Evolutionary conservation across 1,284 basidiomycete genomes (phyloP), one percentile per base, ranked within the genome.

Genomic region (Xerocomus minutiporus): DNA sequence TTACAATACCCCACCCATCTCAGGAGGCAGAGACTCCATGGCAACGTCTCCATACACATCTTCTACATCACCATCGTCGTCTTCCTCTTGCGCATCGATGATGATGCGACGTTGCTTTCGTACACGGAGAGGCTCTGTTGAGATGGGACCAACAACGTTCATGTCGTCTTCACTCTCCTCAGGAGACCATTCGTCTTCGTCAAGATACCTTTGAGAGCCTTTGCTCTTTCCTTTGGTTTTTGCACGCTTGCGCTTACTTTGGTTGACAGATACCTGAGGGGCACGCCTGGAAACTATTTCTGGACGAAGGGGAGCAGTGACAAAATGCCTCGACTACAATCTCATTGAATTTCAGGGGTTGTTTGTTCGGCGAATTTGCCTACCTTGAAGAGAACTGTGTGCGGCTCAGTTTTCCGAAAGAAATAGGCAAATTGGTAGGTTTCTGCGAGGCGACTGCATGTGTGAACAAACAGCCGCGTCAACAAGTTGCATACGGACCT

Each of bases 361-460:
- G 23, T 20, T 7, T 15, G 9, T 2, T 25, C 2, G 31, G 28
- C 8, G 36, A 0, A 13, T 32, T 40, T 46, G 17, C 55, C 17
- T 52, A 84, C 88, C 77, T 91, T 91, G 58, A 86, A 70, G n/a
- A 89, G 71, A 8, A 90, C 75, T 1, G 84, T 80, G 65, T 90
- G 87, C 13, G 85, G 80, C 53, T 88, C 86, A 3, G 79, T 81
- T 64, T 82, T 83, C n/a, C 86, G 79, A 58, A 91, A 75, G 66
- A 90, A 91, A 64, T 87, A 91, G 44, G 84, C 87, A 62, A 90
- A 89, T 55, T 91, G 88, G 62, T 91, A 91, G 0, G 74, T 77
- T 55, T 88, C 88, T 91, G 58, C 31, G 52, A 46, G 23, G 29
- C 29, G 17, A 31, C 15, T 15, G 26, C 9, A 34, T 48, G 29